Conservation (phyloP, 202 grass and related monocot species). For the Digitaria exilis region DNA sequence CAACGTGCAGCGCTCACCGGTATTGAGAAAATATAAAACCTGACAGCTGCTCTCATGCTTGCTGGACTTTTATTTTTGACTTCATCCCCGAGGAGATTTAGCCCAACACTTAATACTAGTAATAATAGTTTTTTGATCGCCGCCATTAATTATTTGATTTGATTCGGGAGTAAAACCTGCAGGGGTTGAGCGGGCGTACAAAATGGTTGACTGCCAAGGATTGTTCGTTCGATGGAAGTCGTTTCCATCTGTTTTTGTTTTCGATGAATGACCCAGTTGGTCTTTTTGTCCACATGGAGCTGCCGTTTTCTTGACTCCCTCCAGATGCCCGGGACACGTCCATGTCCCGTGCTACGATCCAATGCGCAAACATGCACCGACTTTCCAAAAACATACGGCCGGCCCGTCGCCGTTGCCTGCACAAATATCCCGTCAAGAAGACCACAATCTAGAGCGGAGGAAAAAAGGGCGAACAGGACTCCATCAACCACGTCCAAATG, state of each 20-base stretch:
- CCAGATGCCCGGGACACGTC: not conserved
- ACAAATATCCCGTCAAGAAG: not conserved
- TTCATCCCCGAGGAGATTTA: not conserved
- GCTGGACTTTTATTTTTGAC: not conserved
- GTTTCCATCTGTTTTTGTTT: no score
- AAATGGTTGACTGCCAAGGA: no score
- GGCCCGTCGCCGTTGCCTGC: not conserved
- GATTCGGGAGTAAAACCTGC: no score
- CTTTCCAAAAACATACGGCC: no score
- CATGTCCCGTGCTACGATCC: not conserved
- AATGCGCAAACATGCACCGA: not conserved
- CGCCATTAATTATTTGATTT: no score
- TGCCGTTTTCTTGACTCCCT: not conserved
- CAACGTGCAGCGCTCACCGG: not conserved
- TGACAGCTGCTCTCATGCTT: not conserved
- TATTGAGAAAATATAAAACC: not conserved
- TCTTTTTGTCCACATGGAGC: not conserved
- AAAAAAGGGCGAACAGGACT: not conserved
- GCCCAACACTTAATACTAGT: not conserved
- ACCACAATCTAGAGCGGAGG: not conserved
- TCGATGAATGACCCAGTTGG: no score
- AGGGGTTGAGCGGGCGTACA: no score
- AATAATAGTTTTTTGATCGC: no score
- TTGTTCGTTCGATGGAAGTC: no score
- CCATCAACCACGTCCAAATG: no score